These are phyloP conservation scores for Fragaria vesca DNA, from an alignment of 306 rosid species.

Conservation along the genomic window DNA sequence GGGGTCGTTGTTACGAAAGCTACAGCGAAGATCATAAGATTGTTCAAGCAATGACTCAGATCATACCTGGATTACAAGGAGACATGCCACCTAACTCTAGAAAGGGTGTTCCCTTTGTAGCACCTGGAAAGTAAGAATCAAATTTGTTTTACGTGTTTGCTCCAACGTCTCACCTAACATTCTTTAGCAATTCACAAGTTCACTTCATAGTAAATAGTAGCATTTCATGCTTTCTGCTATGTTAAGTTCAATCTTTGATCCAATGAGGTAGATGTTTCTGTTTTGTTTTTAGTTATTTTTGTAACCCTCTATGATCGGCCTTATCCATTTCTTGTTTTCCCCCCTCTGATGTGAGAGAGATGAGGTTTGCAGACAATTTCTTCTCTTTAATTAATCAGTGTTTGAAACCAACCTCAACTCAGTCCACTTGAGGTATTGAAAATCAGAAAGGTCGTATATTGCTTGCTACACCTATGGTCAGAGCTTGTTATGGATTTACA, in stretches of 20 bases:
- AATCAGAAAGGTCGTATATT: constrained; percentile 4
- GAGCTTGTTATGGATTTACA: too few species aligned
- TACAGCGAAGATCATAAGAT: constrained; percentile 35
- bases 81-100: constrained; percentile 32
- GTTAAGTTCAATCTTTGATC: background rate
- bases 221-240: background rate
- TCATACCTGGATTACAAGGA: constrained; percentile 41
- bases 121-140: constrained; percentile 33
- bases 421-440: background rate
- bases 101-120: constrained; percentile 33
- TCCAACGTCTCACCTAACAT: background rate
- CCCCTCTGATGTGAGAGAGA: background rate
- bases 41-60: constrained; percentile 37
- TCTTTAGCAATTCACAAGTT: background rate
- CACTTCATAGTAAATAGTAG: background rate
- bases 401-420: background rate
- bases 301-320: background rate
- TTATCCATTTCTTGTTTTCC: background rate
- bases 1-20: constrained; percentile 48
- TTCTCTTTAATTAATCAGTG: background rate
- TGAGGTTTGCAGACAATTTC: background rate
- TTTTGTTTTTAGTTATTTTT: too few species aligned
- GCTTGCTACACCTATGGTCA: background rate
- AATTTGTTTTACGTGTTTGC: background rate
- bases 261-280: background rate